Conservation (phyloP, 306 rosid genomes). For the Heteromeles arbutifolia region DNA sequence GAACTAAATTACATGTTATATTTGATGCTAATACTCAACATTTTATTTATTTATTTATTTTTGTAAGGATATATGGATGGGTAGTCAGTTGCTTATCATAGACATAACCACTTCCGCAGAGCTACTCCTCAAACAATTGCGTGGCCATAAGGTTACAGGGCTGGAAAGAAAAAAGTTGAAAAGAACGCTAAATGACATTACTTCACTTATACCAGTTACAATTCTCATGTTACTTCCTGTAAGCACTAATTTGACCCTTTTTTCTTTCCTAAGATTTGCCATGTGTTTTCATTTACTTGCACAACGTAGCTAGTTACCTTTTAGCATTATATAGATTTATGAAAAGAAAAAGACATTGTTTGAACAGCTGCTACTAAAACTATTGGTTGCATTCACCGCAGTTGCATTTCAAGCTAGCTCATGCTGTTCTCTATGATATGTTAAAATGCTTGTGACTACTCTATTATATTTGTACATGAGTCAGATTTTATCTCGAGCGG, state of each 20-base stretch:
- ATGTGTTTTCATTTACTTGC: not conserved
- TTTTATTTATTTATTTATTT: not conserved
- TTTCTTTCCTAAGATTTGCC: not conserved
- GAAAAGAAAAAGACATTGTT: not conserved
- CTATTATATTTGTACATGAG: not conserved
- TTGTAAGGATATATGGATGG: conserved; percentile 58
- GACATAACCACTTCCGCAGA: conserved; percentile 45
- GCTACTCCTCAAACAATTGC: conserved; percentile 34
- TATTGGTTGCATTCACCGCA: not conserved
- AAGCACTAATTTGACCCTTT: conserved; percentile 16
- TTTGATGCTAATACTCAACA: conserved; percentile 20
- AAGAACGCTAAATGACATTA: conserved; percentile 45
- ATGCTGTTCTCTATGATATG: not conserved
- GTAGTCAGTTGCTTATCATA: conserved; percentile 49
- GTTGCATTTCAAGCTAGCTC: not conserved
- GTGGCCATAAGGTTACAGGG: conserved; percentile 40
- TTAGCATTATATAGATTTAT: not conserved
- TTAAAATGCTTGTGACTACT: not conserved
- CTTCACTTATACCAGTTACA: conserved; percentile 51
- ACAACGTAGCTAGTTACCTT: not conserved
- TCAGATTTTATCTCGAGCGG: not conserved
- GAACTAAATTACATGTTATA: not conserved
- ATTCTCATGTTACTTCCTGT: conserved; percentile 69
- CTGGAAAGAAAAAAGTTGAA: conserved; percentile 42
- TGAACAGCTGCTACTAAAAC: not conserved